These are phyloP conservation scores for Diaporthe aspalathi DNA, from an alignment of 2,329 filamentous ascomycete species.

Conservation along the genomic window DNA sequence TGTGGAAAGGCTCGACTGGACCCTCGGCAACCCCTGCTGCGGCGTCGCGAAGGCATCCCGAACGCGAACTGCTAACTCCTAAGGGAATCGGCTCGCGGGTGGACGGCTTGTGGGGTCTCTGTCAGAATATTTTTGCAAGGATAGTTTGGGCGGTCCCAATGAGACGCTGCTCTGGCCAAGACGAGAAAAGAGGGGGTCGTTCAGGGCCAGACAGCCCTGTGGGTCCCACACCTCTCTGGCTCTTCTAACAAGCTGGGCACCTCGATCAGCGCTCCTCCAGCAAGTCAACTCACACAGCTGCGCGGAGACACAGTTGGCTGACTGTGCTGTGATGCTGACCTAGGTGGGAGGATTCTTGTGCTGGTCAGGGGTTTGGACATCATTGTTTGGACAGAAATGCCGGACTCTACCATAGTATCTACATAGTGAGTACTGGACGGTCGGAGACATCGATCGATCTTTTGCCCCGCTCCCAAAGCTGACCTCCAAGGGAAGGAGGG, in stretches of 20 bases:
- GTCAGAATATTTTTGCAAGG: neutral
- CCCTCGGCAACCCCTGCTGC: neutral
- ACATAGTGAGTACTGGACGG: neutral
- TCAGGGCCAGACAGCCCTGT: neutral
- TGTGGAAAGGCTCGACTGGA: neutral
- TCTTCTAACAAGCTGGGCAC: neutral
- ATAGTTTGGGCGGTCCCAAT: neutral
- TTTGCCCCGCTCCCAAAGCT: neutral
- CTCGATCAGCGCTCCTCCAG: neutral
- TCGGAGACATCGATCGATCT: neutral
- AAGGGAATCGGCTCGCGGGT: slow-evolving; percentile 17
- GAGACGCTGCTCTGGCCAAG: slow-evolving; percentile 13
- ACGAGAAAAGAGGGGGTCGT: neutral
- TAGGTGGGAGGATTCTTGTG: neutral
- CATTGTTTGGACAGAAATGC: neutral
- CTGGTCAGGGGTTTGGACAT: neutral
- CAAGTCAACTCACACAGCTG: neutral
- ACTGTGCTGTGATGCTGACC: neutral
- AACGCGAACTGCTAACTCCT: slow-evolving; percentile 19
- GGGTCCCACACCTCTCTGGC: neutral
- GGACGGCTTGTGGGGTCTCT: slow-evolving; percentile 18
- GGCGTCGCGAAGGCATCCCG: slow-evolving; percentile 3
- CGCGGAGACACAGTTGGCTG: neutral
- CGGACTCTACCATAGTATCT: neutral
- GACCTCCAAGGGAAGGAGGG: neutral